phyloP scores from a whole-genome alignment of 495 filamentous ascomycete genomes.

The Aspergillus coremiiformis region DNA sequence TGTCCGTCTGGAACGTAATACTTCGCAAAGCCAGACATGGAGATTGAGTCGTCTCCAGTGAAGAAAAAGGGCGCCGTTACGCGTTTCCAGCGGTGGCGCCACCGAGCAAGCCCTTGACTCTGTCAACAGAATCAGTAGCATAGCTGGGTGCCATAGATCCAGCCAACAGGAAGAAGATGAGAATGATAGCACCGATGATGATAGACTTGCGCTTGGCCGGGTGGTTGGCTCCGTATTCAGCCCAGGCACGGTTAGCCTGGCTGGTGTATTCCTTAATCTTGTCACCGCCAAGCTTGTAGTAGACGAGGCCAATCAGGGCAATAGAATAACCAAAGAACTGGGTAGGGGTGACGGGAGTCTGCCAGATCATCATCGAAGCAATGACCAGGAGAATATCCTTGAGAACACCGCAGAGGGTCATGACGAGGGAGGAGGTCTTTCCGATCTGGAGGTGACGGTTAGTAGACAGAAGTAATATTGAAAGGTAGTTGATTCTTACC shows the following conservation, averaged over 20 bases:
- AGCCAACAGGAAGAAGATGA: slow-evolving; percentile 63
- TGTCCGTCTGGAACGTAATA: background rate
- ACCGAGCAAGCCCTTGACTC: slow-evolving; percentile 38
- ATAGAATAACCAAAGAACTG: slow-evolving; percentile 95
- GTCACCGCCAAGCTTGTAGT: slow-evolving; percentile 93
- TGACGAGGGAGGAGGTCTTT: slow-evolving; percentile 91
- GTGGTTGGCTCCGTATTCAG: slow-evolving; percentile 70
- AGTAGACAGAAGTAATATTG: background rate
- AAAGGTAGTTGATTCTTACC: slow-evolving; percentile 47
- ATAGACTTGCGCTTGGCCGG: slow-evolving; percentile 72
- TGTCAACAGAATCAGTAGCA: slow-evolving; percentile 31
- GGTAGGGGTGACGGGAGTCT: slow-evolving; percentile 68
- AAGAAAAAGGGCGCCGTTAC: slow-evolving; percentile 15
- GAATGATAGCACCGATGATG: slow-evolving; percentile 53
- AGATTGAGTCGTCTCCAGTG: background rate
- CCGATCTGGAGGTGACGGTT: slow-evolving; percentile 60
- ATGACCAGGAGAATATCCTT: slow-evolving; percentile 95
- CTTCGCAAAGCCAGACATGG: background rate
- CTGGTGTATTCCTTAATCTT: slow-evolving; percentile 70
- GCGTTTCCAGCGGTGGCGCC: slow-evolving; percentile 33
- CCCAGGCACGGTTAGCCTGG: slow-evolving; percentile 66
- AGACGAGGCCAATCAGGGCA: slow-evolving; percentile 81
- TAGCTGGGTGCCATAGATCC: slow-evolving; percentile 49
- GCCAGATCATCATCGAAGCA: slow-evolving; percentile 85
- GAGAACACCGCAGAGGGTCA: slow-evolving; percentile 94